A percentile compares a stretch with the other conserved stretches of the same genome.
These are phyloP conservation scores for Hanseniaspora valbyensis DNA, from an alignment of 805 yeast species.

Conservation along the genomic window DNA sequence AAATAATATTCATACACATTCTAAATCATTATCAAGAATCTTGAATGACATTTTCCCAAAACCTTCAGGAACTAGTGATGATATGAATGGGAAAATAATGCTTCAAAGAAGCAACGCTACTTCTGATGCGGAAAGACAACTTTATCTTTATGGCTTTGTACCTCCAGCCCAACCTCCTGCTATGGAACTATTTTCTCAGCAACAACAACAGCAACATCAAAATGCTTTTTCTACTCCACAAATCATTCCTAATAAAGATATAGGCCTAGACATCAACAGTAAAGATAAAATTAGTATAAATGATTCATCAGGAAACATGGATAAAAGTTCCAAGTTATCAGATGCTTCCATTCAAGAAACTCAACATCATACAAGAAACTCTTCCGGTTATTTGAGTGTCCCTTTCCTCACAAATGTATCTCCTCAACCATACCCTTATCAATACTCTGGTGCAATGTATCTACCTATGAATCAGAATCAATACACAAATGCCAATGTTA, in stretches of 20 bases:
- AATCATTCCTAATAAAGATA: background rate
- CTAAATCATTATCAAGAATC: background rate
- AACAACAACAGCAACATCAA: background rate
- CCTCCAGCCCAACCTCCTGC: background rate
- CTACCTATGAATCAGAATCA: too few relatives aligned
- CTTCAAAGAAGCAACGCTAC: background rate
- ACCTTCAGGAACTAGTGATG: background rate
- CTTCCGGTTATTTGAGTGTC: background rate
- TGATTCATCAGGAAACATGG: background rate
- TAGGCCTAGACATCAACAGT: background rate
- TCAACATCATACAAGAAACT: background rate
- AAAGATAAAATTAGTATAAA: background rate
- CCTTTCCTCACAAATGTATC: background rate
- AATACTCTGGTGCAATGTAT: too few relatives aligned
- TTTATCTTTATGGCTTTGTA: background rate
- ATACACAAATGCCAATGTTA: too few relatives aligned
- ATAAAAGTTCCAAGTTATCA: background rate
- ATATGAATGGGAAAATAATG: background rate
- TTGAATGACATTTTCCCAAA: conserved; percentile 2
- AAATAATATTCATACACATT: background rate
- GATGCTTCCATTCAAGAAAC: background rate
- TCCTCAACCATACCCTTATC: background rate
- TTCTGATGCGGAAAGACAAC: background rate
- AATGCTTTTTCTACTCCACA: background rate
- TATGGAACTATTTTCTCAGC: too few relatives aligned